Base-by-base conservation (phyloP, 305 asterid genomes). In the Salvia sclarea region DNA sequence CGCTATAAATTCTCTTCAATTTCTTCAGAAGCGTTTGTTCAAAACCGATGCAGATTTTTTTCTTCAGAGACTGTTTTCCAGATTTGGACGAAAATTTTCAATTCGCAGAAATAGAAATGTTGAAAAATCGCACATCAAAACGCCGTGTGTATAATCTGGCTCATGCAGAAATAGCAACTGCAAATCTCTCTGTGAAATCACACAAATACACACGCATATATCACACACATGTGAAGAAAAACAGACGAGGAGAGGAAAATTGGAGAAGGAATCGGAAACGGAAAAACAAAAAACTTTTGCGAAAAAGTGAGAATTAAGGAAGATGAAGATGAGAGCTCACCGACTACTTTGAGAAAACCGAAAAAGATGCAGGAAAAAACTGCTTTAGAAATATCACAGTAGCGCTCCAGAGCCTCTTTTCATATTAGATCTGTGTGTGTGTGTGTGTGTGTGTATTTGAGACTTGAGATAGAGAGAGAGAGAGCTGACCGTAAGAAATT, bases 401-500 rank as follows among this genome's bases (percentile, higher is more conserved):
- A 62, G 16, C 24, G 12, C 53, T 50, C 31, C 17, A 56, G 52
- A 44, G 57, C 43, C 74, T 61, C 28, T 28, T 68, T 38, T 38
- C 66, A 60, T 59, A 20, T 38, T 45, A 5, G 1, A 61, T 40
- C 45, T 20, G 6, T 49, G 72, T 4, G 62, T 47, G 72, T 52
- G 55, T 13, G n/a, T 28, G 65, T 18, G 62, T 33, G 60, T 31
- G 74, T 18, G 35, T 1, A n/a, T n/a, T n/a, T n/a, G 35, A 6
- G 53, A 7, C n/a, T n/a, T n/a, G 48, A 14, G 57, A n/a, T 20
- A 22, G 41, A 22, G 66, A 68, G 72, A 59, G 64, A 43, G 66
- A 28, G 43, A 8, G 57, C 62, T 37, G 81, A 76, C 77, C 75
- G 47, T 66, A 20, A 9, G 28, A 22, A 57, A 14, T 33, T 64